Conservation (phyloP, 2,329 filamentous ascomycete genomes). For the Pezicula radicicola region DNA sequence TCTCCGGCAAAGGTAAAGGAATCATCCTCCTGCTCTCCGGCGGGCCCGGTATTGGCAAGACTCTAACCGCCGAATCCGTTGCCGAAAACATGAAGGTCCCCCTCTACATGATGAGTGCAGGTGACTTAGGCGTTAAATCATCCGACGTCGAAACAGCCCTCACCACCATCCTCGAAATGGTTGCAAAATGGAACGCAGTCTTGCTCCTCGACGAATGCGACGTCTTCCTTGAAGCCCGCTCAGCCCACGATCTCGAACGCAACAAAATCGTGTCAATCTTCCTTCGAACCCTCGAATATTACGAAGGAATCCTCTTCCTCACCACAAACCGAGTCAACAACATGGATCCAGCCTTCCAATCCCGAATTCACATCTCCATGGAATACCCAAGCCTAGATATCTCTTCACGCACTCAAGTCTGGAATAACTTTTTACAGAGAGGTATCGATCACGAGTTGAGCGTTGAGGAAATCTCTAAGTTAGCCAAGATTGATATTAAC, state of each 20-base stretch:
- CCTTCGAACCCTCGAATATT: constrained; percentile 34
- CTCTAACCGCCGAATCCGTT: constrained; percentile 28
- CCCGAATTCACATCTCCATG: constrained; percentile 28
- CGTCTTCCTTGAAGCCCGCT: constrained; percentile 43
- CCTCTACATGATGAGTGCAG: constrained; percentile 34
- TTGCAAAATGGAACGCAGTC: constrained; percentile 69
- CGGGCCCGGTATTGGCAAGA: constrained; percentile 48
- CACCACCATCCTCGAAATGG: constrained; percentile 66
- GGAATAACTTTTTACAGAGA: constrained; percentile 17
- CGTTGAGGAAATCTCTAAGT: constrained; percentile 12
- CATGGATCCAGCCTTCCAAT: constrained; percentile 32
- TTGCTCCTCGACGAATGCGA: constrained; percentile 71
- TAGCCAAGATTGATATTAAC: constrained; percentile 25
- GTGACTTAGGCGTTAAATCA: constrained; percentile 42
- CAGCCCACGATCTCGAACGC: constrained; percentile 31
- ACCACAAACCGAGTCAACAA: constrained; percentile 31
- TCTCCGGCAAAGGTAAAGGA: constrained; percentile 48
- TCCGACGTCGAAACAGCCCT: constrained; percentile 51
- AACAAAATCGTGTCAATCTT: constrained; percentile 38
- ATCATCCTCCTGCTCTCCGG: constrained; percentile 48
- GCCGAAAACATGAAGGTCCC: constrained; percentile 25
- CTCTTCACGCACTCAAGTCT: constrained; percentile 18
- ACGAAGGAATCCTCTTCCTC: constrained; percentile 35
- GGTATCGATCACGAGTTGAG: constrained; percentile 16
- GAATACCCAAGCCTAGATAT: constrained; percentile 19